Evolutionary conservation across 495 filamentous ascomycete genomes (phyloP).

Genomic region (Neurospora cerealis): DNA sequence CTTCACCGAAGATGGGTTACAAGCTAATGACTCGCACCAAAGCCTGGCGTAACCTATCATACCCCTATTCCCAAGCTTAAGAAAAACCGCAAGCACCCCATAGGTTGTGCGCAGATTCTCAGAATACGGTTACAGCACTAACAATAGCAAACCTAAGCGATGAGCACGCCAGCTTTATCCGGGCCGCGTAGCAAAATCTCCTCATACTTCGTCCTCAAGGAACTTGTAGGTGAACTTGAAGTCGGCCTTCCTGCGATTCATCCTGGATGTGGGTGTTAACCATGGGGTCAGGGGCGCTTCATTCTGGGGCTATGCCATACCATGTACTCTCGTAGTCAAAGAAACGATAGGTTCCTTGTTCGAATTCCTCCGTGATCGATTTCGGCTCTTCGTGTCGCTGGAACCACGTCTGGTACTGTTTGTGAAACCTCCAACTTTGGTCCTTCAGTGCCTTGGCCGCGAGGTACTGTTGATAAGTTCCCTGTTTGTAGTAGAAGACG

Average conservation of each 20-base stretch:
- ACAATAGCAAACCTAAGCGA: not conserved
- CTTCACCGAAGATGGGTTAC: not conserved
- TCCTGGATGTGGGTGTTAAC: slow-evolving; percentile 47
- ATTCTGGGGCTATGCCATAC: slow-evolving; percentile 42
- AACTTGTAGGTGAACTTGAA: slow-evolving; percentile 99
- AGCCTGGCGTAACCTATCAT: not conserved
- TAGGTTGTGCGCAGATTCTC: not conserved
- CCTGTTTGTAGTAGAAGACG: slow-evolving; percentile 96
- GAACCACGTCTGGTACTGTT: slow-evolving; percentile 99
- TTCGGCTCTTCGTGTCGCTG: slow-evolving; percentile 97
- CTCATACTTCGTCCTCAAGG: slow-evolving; percentile 11
- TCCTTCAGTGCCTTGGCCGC: slow-evolving; percentile 90
- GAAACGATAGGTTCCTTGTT: slow-evolving; percentile 97
- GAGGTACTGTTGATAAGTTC: slow-evolving; percentile 92
- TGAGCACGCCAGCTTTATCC: not conserved
- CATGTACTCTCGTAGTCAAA: slow-evolving; percentile 99
- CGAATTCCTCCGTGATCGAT: slow-evolving; percentile 94
- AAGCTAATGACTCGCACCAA: not conserved
- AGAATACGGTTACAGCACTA: not conserved
- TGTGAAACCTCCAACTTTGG: slow-evolving; percentile 98
- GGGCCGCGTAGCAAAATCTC: not conserved
- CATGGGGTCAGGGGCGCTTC: not conserved
- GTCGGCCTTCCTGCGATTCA: slow-evolving; percentile 97
- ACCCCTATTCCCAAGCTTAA: not conserved
- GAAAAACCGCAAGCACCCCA: not conserved